Conservation (phyloP, 2,329 filamentous ascomycete genomes). For the Trichoderma koningii region DNA sequence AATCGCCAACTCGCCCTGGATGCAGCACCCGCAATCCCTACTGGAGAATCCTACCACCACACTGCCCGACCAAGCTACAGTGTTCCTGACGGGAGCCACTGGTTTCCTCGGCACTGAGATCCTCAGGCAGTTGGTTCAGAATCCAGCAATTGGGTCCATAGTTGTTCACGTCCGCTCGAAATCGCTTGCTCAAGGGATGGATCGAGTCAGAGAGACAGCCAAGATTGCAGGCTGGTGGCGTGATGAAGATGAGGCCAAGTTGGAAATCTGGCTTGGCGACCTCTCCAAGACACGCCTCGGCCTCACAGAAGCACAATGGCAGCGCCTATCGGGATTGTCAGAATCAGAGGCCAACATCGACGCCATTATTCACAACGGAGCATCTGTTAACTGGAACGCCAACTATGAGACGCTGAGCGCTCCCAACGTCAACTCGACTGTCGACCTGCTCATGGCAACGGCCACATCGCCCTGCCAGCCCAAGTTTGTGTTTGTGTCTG, state of each 20-base stretch:
- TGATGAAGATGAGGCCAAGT: neutral
- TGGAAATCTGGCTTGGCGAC: slow-evolving; percentile 24
- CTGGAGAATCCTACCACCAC: slow-evolving; percentile 4
- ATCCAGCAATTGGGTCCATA: neutral
- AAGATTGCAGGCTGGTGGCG: slow-evolving; percentile 22
- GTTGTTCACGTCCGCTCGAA: slow-evolving; percentile 21
- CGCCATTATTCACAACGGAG: slow-evolving; percentile 78
- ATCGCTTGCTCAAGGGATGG: slow-evolving; percentile 11
- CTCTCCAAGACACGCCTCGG: slow-evolving; percentile 6
- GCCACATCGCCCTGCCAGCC: slow-evolving; percentile 26
- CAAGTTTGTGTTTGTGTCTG: slow-evolving; percentile 34
- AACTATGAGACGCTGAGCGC: slow-evolving; percentile 71
- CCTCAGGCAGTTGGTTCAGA: slow-evolving; percentile 16
- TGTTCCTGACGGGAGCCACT: slow-evolving; percentile 24
- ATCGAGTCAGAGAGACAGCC: slow-evolving; percentile 17
- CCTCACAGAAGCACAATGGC: slow-evolving; percentile 5
- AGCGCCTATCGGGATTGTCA: neutral
- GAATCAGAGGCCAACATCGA: slow-evolving; percentile 45
- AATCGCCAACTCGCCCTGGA: neutral
- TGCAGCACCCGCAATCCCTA: slow-evolving; percentile 1
- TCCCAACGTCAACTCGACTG: slow-evolving; percentile 64
- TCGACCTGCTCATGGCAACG: slow-evolving; percentile 29
- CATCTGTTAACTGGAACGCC: slow-evolving; percentile 76
- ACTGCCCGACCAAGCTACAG: slow-evolving; percentile 12
- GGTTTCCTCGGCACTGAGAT: slow-evolving; percentile 26